A percentile compares a stretch with the other conserved stretches of the same genome.
These are phyloP conservation scores for Colletotrichum chrysophilum DNA, from an alignment of 2,329 filamentous ascomycete genomes.

Conservation along the genomic window DNA sequence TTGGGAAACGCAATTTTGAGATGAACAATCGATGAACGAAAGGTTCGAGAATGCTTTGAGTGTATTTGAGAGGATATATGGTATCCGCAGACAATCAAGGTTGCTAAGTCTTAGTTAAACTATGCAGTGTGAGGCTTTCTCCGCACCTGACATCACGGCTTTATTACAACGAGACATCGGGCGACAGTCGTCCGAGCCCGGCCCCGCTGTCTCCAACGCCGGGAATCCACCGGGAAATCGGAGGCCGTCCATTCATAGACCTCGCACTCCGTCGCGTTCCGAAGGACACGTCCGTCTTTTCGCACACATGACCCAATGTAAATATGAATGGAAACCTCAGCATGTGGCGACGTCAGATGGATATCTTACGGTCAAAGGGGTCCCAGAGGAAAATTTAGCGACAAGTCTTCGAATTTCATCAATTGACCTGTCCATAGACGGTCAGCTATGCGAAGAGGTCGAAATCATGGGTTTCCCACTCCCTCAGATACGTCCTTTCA, in stretches of 20 bases:
- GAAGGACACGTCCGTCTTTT: background rate
- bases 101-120: background rate
- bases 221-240: conserved; percentile 22
- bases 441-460: background rate
- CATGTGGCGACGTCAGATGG: background rate
- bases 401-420: background rate
- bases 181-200: background rate
- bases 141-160: background rate
- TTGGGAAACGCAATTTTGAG: background rate
- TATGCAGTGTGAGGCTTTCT: background rate
- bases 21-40: background rate
- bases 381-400: background rate
- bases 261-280: background rate
- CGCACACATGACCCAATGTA: background rate
- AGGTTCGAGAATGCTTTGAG: background rate
- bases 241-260: background rate
- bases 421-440: background rate
- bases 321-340: background rate
- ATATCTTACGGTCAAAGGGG: background rate
- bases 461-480: background rate
- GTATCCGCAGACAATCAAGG: background rate
- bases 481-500: background rate
- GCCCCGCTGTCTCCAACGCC: background rate
- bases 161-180: background rate
- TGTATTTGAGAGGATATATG: background rate